Evolutionary conservation across 2,329 filamentous ascomycete genomes (phyloP), one percentile per base, ranked within the genome.

Genomic region (Cyclaneusma minus): DNA sequence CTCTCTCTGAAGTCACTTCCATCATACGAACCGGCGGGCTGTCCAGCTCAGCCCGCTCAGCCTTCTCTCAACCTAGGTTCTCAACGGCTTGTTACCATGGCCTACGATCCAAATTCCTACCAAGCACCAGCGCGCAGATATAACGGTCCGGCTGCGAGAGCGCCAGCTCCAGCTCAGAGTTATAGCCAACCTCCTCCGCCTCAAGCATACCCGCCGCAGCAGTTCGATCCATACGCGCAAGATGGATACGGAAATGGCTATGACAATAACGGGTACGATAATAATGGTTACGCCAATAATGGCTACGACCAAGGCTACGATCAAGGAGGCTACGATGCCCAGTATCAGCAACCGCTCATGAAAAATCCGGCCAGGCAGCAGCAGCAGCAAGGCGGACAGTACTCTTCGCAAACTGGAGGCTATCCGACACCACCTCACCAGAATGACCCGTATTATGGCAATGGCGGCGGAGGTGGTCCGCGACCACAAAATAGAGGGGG

Each of bases 151-250:
- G 28, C 28, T 19, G 28, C 28, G 6, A 30, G 35, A 27, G 41
- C 40, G 25, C 40, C 41, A 21, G 34, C 34, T 3, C 38, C 40
- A 17, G 35, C 37, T n/a, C 44, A 43, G 27, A 35, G 31, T 13
- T 43, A 44, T 27, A 22, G 27, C 22, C 39, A 41, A 26, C 32
- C 14, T n/a, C n/a, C 33, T 5, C 35, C 38, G 13, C 36, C 35
- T 13, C 35, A 33, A 76, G 41, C 89, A 62, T 27, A 61, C 55
- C 61, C 64, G 39, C 80, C 81, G 34, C 84, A 93, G 41, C 39
- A 32, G 13, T 42, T 47, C 25, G 41, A 46, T 21, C 38, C 42
- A 21, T 44, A 45, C 25, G 13, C 32, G 7, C 43, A 45, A 13
- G 43, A 42, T 15, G 39, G 35, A 3, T 45, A 45, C 30, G 40